phyloP scores from a whole-genome alignment of 2,329 filamentous ascomycete species.

The Monilinia fructigena region DNA sequence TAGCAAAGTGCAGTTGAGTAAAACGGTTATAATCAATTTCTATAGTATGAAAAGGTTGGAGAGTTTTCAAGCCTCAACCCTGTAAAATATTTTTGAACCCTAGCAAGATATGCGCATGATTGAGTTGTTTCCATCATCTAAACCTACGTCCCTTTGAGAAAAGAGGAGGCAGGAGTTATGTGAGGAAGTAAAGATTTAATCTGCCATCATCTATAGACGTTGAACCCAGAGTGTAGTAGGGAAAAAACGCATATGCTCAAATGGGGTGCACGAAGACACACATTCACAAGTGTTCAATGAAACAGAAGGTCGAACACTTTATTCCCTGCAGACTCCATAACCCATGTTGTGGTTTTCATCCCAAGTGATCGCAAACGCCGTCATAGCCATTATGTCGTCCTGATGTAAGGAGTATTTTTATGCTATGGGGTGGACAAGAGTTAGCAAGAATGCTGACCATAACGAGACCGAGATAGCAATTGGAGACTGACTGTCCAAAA shows the following conservation, averaged over 20 bases:
- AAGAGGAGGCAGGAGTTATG: slow-evolving; percentile 32
- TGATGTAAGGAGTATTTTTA: background rate
- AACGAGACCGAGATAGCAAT: background rate
- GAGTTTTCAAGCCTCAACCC: slow-evolving; percentile 1
- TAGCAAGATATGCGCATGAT: background rate
- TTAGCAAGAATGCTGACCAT: slow-evolving; percentile 12
- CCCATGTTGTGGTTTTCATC: slow-evolving; percentile 4
- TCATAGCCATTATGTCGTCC: background rate
- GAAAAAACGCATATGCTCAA: slow-evolving; percentile 43
- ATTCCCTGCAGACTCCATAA: slow-evolving; percentile 20
- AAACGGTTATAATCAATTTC: background rate
- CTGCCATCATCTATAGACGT: slow-evolving; percentile 42
- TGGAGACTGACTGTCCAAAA: slow-evolving; percentile 57
- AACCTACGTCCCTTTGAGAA: slow-evolving; percentile 30
- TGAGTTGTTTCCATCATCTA: slow-evolving; percentile 30
- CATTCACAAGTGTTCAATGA: slow-evolving; percentile 11
- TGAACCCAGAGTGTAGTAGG: slow-evolving; percentile 36
- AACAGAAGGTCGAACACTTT: slow-evolving; percentile 16
- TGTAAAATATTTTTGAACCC: background rate
- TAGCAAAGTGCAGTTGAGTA: background rate
- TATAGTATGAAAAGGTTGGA: background rate
- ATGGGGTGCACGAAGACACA: slow-evolving; percentile 32
- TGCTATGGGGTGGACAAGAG: slow-evolving; percentile 6
- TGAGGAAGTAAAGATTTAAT: slow-evolving; percentile 34
- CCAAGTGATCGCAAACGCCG: background rate